Conservation (phyloP, 225 moss, liverwort and hornwort species). For the Polytrichum formosum region DNA sequence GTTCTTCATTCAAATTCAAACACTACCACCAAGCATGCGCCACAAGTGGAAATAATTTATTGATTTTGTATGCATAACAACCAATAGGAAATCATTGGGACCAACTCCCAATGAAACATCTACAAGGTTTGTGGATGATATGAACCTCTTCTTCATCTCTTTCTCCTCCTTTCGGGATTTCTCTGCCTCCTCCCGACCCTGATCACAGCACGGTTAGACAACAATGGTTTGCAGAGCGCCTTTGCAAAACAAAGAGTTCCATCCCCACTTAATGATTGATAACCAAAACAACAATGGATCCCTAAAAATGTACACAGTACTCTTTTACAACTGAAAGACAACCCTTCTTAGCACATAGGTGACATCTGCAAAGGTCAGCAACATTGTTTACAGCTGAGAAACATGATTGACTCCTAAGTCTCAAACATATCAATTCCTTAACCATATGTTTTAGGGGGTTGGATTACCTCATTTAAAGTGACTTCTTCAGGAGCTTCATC, state of each 20-base stretch:
- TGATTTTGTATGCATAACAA: too few species aligned
- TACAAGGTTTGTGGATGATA: too few species aligned
- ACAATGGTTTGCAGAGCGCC: neutral
- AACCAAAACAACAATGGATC: neutral
- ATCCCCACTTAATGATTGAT: neutral
- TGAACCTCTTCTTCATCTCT: slow-evolving; percentile 41
- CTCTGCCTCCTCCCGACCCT: slow-evolving; percentile 51
- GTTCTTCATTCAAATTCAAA: too few species aligned
- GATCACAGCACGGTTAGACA: neutral
- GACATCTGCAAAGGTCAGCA: too few species aligned
- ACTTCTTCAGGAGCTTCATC: slow-evolving; percentile 39
- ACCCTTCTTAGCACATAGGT: neutral
- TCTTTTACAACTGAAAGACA: neutral
- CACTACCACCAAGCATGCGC: too few species aligned
- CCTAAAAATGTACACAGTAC: neutral
- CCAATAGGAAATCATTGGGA: too few species aligned
- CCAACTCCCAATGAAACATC: too few species aligned
- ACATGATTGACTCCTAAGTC: too few species aligned
- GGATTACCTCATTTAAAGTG: slow-evolving; percentile 34
- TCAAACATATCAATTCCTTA: neutral
- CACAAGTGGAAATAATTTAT: too few species aligned
- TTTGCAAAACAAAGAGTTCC: neutral
- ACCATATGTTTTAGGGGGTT: neutral
- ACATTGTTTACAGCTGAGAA: too few species aligned
- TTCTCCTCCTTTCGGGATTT: slow-evolving; percentile 32